Percentiles rank a stretch among this genome's conserved stretches.
Conservation (phyloP, 257 asterid genomes). For the Buddleja alternifolia region DNA sequence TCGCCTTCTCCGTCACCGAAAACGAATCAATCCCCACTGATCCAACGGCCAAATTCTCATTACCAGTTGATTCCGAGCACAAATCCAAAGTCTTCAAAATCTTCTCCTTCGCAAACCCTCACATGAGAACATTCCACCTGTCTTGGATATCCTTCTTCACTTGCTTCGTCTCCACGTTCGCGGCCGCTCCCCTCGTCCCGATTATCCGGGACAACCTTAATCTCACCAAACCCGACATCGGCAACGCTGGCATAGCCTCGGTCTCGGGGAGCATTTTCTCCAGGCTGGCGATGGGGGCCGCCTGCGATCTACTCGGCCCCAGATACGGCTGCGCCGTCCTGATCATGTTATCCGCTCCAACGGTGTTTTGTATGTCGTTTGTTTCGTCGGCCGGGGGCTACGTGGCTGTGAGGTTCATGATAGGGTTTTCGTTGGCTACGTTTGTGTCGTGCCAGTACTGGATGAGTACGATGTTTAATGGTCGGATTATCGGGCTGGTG, state of each 20-base stretch:
- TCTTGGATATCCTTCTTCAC: slow-evolving; percentile 68
- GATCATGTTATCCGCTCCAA: slow-evolving; percentile 53
- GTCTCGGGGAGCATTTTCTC: slow-evolving; percentile 65
- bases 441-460: slow-evolving; percentile 67
- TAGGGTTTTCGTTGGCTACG: slow-evolving; percentile 66
- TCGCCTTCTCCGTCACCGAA: slow-evolving; percentile 43
- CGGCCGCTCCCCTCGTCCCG: slow-evolving; percentile 66
- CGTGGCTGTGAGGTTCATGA: slow-evolving; percentile 52
- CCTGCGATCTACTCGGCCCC: slow-evolving; percentile 64
- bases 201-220: slow-evolving; percentile 63
- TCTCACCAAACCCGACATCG: slow-evolving; percentile 49
- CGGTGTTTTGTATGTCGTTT: slow-evolving; percentile 59
- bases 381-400: slow-evolving; percentile 56
- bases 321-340: slow-evolving; percentile 59
- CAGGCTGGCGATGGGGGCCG: slow-evolving; percentile 61
- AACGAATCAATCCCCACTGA: slow-evolving; percentile 36
- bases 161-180: slow-evolving; percentile 62
- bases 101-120: slow-evolving; percentile 49
- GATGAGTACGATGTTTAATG: slow-evolving; percentile 63
- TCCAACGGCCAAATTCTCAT: slow-evolving; percentile 39
- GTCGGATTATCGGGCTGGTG: slow-evolving; percentile 55
- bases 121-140: slow-evolving; percentile 66
- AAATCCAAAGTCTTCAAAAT: slow-evolving; percentile 53
- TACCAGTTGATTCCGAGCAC: slow-evolving; percentile 69
- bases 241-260: slow-evolving; percentile 64